phyloP scores from a whole-genome alignment of 129 eudicot genomes.

The Helichrysum umbraculigerum region DNA sequence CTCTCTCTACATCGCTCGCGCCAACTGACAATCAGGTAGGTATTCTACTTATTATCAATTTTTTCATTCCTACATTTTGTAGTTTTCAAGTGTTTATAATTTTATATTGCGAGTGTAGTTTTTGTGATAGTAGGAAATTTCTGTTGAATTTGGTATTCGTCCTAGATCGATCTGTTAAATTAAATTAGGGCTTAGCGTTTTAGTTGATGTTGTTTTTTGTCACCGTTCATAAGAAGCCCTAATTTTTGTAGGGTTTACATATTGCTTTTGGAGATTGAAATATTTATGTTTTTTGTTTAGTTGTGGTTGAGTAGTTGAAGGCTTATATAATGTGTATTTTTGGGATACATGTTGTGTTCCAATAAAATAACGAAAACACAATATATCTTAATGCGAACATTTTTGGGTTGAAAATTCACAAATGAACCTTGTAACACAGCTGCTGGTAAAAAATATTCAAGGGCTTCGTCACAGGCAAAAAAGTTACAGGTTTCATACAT shows the following conservation, averaged over 20 bases:
- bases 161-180: neutral
- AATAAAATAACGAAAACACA: no score
- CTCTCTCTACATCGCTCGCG: neutral
- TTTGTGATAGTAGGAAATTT: neutral
- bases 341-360: neutral
- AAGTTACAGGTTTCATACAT: neutral
- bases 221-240: slow-evolving; percentile 18
- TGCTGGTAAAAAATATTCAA: no score
- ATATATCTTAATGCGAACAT: neutral
- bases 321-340: neutral
- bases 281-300: neutral
- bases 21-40: slow-evolving; percentile 23
- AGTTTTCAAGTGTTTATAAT: neutral
- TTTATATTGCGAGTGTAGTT: neutral
- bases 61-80: neutral
- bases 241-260: slow-evolving; percentile 1
- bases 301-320: slow-evolving; percentile 12
- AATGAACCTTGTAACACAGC: neutral
- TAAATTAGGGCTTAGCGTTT: slow-evolving; percentile 1
- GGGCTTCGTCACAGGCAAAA: neutral
- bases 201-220: neutral
- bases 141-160: slow-evolving; percentile 1
- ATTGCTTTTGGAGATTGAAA: neutral
- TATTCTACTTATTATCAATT: neutral
- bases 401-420: neutral